These are phyloP conservation scores for Aristolochia fimbriata DNA, from an alignment of 164 flowering plant species.

Conservation along the genomic window DNA sequence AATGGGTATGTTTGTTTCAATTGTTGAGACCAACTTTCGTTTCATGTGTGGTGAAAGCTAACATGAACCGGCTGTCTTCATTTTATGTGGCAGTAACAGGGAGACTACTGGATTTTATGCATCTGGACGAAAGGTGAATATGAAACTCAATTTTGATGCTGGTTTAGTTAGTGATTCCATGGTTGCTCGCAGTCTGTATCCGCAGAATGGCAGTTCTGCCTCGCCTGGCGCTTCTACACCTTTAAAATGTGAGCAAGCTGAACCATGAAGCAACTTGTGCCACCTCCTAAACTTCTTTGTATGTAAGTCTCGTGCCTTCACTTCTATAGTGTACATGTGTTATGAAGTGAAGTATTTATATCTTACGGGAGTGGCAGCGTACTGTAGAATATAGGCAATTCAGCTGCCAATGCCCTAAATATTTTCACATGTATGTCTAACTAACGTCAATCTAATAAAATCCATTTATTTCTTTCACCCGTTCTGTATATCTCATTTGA, in stretches of 20 bases:
- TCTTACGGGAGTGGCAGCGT: too few relatives aligned
- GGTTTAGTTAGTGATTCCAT: constrained; percentile 84
- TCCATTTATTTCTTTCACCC: too few relatives aligned
- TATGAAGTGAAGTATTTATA: too few relatives aligned
- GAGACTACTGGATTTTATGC: too few relatives aligned
- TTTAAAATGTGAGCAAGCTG: constrained; percentile 49
- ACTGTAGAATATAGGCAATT: too few relatives aligned
- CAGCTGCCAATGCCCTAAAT: too few relatives aligned
- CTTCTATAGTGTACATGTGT: too few relatives aligned
- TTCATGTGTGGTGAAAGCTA: neutral
- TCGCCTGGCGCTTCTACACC: constrained; percentile 27
- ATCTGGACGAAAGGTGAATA: constrained; percentile 35
- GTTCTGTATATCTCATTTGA: too few relatives aligned
- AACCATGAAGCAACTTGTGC: constrained; percentile 17
- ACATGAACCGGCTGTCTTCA: constrained; percentile 12
- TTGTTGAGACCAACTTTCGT: neutral
- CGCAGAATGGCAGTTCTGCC: constrained; percentile 49
- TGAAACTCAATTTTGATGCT: constrained; percentile 62
- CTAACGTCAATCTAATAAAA: too few relatives aligned
- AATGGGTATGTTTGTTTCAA: constrained; percentile 43
- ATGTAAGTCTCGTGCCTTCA: constrained; percentile 7
- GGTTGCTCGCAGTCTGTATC: constrained; percentile 73
- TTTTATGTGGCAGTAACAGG: neutral
- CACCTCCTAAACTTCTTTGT: neutral
- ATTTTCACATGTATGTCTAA: too few relatives aligned